Conservation (phyloP, 225 moss, liverwort and hornwort species). For the Polytrichum formosum region DNA sequence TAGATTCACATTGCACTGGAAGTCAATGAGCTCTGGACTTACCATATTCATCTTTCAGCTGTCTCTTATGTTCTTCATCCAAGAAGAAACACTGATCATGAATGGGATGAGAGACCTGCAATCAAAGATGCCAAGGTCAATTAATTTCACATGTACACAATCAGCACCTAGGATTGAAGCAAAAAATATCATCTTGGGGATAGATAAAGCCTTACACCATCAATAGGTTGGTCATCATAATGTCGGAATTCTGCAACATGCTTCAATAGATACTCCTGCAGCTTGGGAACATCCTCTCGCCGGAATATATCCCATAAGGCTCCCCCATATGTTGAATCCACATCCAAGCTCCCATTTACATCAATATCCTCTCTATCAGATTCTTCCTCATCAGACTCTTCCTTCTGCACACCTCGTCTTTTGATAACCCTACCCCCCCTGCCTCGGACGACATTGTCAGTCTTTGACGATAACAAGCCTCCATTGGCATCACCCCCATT, state of each 20-base stretch:
- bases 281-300: conserved; percentile 62
- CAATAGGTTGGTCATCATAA: conserved; percentile 41
- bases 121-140: background rate
- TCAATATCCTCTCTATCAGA: conserved; percentile 7
- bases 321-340: conserved; percentile 47
- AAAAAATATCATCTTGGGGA: background rate
- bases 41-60: conserved; percentile 64
- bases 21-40: conserved; percentile 15
- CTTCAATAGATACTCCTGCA: conserved; percentile 53
- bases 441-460: background rate
- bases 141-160: too few species aligned
- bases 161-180: too few species aligned
- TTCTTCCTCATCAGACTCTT: conserved; percentile 4
- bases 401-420: too few species aligned
- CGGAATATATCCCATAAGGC: conserved; percentile 74
- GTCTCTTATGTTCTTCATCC: conserved; percentile 58
- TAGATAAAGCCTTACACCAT: conserved; percentile 29
- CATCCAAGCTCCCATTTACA: conserved; percentile 19
- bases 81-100: conserved; percentile 67
- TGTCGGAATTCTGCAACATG: conserved; percentile 53
- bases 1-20: background rate
- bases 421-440: background rate
- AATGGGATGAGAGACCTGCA: conserved; percentile 57
- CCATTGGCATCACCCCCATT: conserved; percentile 6
- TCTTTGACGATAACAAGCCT: too few species aligned